Evolutionary conservation across 768 basidiomycete genomes (phyloP).

Genomic region (Cystofilobasidium ferigula): DNA sequence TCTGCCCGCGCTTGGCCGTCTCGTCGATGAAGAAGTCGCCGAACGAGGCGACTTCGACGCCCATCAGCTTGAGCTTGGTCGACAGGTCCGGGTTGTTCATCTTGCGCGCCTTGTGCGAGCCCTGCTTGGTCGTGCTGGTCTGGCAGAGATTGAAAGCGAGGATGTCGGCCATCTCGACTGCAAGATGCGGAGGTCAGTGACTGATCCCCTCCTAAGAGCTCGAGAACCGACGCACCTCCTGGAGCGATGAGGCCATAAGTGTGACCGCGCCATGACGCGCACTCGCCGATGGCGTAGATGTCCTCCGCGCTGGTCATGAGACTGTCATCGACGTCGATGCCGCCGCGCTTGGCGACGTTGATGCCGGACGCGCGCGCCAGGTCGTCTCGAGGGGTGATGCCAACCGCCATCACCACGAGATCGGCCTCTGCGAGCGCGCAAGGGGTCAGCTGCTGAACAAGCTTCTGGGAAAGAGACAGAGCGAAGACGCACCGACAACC

Average conservation of each 20-base stretch:
- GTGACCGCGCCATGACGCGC: constrained; percentile 55
- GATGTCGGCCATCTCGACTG: constrained; percentile 63
- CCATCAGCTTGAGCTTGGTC: constrained; percentile 60
- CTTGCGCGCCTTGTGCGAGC: constrained; percentile 42
- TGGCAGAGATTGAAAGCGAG: constrained; percentile 61
- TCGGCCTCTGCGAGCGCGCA: constrained; percentile 38
- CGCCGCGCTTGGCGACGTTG: constrained; percentile 45
- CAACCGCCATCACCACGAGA: constrained; percentile 57
- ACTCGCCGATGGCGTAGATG: constrained; percentile 66
- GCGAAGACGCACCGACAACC: constrained; percentile 31
- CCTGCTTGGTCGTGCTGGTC: constrained; percentile 42
- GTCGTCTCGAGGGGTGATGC: constrained; percentile 61
- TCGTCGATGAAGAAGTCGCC: constrained; percentile 63
- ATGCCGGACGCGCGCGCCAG: constrained; percentile 51
- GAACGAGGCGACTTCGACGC: constrained; percentile 55
- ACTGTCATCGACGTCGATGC: constrained; percentile 51
- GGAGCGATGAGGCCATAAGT: constrained; percentile 60
- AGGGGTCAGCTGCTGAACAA: neutral
- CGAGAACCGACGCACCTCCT: constrained; percentile 38
- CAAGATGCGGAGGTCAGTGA: too few relatives aligned
- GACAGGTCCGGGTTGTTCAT: constrained; percentile 59
- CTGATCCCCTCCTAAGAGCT: too few relatives aligned
- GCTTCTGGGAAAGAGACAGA: neutral
- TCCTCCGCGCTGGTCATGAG: constrained; percentile 50
- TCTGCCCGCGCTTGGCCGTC: constrained; percentile 7